Percentiles rank a stretch among this genome's conserved stretches.
These are phyloP conservation scores for Phytophthora capsici DNA, from an alignment of 352 stramenopile genomes.

Conservation along the genomic window DNA sequence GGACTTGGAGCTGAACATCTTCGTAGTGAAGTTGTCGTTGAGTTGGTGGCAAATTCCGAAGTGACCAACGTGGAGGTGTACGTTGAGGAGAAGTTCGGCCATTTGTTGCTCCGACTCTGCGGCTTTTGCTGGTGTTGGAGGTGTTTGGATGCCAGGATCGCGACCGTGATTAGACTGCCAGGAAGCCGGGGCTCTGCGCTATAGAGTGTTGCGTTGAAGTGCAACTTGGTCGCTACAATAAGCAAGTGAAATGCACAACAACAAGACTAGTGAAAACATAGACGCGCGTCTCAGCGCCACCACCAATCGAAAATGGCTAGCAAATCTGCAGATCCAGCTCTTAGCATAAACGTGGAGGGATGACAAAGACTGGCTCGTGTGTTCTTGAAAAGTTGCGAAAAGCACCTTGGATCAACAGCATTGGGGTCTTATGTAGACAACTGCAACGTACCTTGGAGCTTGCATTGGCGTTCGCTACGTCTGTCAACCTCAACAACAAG, in stretches of 20 bases:
- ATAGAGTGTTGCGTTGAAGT: constrained; percentile 13
- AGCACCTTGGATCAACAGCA: constrained; percentile 1
- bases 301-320: constrained; percentile 18
- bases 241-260: constrained; percentile 20
- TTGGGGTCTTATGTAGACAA: background rate
- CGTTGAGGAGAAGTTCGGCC: constrained; percentile 2
- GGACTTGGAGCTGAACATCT: constrained; percentile 23
- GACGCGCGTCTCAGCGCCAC: constrained; percentile 16
- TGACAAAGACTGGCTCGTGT: constrained; percentile 2
- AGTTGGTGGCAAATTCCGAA: constrained; percentile 26
- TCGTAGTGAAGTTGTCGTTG: constrained; percentile 9
- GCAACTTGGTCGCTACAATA: constrained; percentile 2
- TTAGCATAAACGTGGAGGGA: constrained; percentile 13
- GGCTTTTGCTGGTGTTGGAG: constrained; percentile 28
- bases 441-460: background rate
- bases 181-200: constrained; percentile 3
- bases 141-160: constrained; percentile 21
- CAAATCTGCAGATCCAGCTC: constrained; percentile 15
- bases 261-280: constrained; percentile 34
- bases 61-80: constrained; percentile 6
- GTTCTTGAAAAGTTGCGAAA: constrained; percentile 1
- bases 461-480: background rate
- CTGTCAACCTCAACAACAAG: background rate
- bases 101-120: constrained; percentile 19
- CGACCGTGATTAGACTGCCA: constrained; percentile 19